Percentiles rank a stretch among this genome's conserved stretches.
Evolutionary conservation across 495 filamentous ascomycete genomes (phyloP).

Genomic region (Daldinia concentrica): DNA sequence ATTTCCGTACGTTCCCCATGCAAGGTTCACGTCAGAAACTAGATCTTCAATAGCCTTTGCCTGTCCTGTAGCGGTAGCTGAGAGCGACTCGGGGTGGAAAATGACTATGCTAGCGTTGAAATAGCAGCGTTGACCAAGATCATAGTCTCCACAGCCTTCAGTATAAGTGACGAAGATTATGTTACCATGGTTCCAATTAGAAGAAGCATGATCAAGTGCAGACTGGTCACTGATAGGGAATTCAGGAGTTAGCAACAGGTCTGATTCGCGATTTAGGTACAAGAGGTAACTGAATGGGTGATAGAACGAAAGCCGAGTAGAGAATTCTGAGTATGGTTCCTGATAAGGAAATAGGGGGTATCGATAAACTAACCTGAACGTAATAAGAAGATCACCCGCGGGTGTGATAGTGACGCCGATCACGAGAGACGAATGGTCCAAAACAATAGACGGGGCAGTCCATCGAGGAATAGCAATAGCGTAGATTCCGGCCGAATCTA

Average conservation of each 20-base stretch:
- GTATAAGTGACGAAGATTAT: conserved; percentile 22
- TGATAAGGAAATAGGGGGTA: no score
- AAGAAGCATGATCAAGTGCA: conserved; percentile 9
- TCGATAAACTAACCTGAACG: neutral
- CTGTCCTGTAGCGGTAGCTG: conserved; percentile 12
- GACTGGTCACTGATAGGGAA: neutral
- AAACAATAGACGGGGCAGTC: conserved; percentile 14
- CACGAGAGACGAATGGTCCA: conserved; percentile 12
- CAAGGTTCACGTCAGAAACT: conserved; percentile 22
- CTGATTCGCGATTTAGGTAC: no score
- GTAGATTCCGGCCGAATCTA: conserved; percentile 12
- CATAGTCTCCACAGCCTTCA: conserved; percentile 22
- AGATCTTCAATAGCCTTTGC: conserved; percentile 18
- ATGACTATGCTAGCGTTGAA: conserved; percentile 15
- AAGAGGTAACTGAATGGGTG: no score
- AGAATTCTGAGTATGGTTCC: no score
- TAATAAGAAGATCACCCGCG: conserved; percentile 6
- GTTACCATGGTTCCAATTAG: conserved; percentile 8
- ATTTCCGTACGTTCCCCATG: conserved; percentile 21
- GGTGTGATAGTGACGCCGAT: neutral
- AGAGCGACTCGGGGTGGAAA: conserved; percentile 12
- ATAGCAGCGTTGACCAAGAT: conserved; percentile 26
- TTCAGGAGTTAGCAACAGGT: no score
- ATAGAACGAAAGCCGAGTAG: no score
- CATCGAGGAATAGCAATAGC: conserved; percentile 18